Percentiles rank a stretch among this genome's conserved stretches.
Conservation (phyloP, 2,329 filamentous ascomycete genomes). For the Diaporthe sp. region DNA sequence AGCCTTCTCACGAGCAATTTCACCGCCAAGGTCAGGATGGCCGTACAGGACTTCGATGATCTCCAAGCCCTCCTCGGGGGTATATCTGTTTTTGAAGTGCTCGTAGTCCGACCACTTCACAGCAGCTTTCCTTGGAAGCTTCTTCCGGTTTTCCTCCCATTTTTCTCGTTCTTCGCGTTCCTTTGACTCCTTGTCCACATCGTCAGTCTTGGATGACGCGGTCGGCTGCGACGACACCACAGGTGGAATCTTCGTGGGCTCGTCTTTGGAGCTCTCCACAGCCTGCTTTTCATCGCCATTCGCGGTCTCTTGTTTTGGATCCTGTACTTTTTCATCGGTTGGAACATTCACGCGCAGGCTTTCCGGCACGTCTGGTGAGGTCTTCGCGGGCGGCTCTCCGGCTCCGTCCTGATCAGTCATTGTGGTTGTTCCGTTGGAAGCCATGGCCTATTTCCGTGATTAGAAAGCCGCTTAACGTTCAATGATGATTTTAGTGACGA, state of each 20-base stretch:
- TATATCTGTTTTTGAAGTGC: conserved; percentile 46
- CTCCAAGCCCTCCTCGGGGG: conserved; percentile 39
- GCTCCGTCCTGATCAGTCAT: not conserved
- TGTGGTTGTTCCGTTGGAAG: not conserved
- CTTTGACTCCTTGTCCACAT: not conserved
- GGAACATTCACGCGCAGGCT: not conserved
- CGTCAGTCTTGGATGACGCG: not conserved
- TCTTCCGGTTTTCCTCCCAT: not conserved
- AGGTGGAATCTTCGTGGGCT: not conserved
- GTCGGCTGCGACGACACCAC: not conserved
- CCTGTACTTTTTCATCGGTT: too few relatives aligned
- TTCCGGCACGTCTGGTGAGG: not conserved
- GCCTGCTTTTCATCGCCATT: not conserved
- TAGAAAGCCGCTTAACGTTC: too few relatives aligned
- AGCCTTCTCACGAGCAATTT: conserved; percentile 29
- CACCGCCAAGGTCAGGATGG: conserved; percentile 20
- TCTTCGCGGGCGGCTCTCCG: too few relatives aligned
- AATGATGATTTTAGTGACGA: too few relatives aligned
- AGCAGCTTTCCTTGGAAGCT: not conserved
- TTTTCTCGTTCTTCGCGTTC: not conserved
- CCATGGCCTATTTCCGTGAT: not conserved
- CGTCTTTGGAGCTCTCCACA: not conserved
- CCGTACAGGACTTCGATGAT: conserved; percentile 45
- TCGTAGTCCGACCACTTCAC: conserved; percentile 42
- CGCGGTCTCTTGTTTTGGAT: not conserved